Evolutionary conservation across 2,329 filamentous ascomycete species (phyloP).

Genomic region (Coniella vitis): DNA sequence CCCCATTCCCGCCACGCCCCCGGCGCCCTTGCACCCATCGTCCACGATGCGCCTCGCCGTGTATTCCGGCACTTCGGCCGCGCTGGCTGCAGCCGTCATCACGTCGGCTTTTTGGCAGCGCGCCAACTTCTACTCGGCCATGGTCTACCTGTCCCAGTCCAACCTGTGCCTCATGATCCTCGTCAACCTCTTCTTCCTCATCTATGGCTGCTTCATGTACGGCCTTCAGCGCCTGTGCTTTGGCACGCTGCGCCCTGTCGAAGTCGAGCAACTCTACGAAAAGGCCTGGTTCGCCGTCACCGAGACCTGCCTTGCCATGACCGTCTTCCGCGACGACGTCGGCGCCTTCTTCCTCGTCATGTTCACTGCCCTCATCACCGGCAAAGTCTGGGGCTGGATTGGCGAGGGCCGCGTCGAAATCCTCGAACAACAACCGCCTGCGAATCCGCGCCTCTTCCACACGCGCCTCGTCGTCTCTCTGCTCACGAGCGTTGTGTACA

Average conservation of each 20-base stretch:
- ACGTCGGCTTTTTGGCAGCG: conserved; percentile 89
- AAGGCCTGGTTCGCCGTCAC: conserved; percentile 97
- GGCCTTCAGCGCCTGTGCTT: conserved; percentile 86
- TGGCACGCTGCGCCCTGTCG: conserved; percentile 81
- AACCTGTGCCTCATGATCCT: conserved; percentile 93
- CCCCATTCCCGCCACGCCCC: not conserved
- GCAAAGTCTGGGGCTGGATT: conserved; percentile 98
- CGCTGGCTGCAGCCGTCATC: conserved; percentile 76
- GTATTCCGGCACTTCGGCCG: conserved; percentile 66
- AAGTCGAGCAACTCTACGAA: conserved; percentile 95
- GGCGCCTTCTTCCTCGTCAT: conserved; percentile 93
- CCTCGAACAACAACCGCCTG: conserved; percentile 88
- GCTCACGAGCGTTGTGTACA: conserved; percentile 70
- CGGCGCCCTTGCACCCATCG: not conserved
- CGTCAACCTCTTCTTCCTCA: conserved; percentile 80
- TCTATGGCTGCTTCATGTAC: conserved; percentile 76
- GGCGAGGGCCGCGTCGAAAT: conserved; percentile 90
- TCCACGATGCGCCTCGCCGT: conserved; percentile 51
- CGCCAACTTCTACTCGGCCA: conserved; percentile 96
- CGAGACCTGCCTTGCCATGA: conserved; percentile 96
- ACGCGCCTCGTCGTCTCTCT: conserved; percentile 73
- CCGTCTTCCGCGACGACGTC: conserved; percentile 91
- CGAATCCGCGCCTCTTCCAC: conserved; percentile 85
- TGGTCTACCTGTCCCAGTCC: conserved; percentile 93
- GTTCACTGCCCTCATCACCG: conserved; percentile 87